Evolutionary conservation across 148 eudicot genomes (phyloP), one percentile per base, ranked within the genome.

Genomic region (Chenopodium berlandieri): DNA sequence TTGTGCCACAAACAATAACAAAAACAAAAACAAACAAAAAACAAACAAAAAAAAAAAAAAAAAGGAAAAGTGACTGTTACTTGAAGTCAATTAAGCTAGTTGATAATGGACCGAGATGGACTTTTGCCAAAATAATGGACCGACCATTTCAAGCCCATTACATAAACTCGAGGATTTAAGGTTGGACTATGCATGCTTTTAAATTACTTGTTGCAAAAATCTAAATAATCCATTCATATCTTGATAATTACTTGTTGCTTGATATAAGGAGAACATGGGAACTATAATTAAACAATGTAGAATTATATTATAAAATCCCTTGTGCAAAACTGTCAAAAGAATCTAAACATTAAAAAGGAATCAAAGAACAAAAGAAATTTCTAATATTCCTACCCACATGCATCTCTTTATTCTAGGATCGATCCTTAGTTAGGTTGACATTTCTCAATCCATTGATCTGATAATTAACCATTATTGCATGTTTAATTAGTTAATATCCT

Each of bases 341-440:
- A 46, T 25, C 60, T 73, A 48, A 46, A 73, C 76, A 73, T 40
- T 73, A n/a, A 73, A 50, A 73, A 46, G 76, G 60, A 46, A 73
- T 73, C 60, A 73, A 73, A 48, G 60, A 73, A 73, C 76, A 73
- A 44, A 47, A 44, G 4, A 19, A 73, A 48, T 48, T 46, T 73
- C 31, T 73, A 44, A 40, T 44, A 73, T 73, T 47, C 76, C 76
- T 73, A 73, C 48, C 76, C 60, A 73, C 76, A 73, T 73, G 76
- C 76, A 44, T 47, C 60, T 47, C 76, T n/a, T 40, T 40, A 40
- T 40, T n/a, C 10, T 23, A 46, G 32, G 34, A 37, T 30, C 19
- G 34, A 19, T 30, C 34, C 37, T 25, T 73, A 58, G 22, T 32
- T 48, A 47, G 9, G 22, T 73, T 20, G 75, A 44, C 75, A 71